phyloP scores from a whole-genome alignment of 2,329 filamentous ascomycete genomes.

The Botrytis porri region DNA sequence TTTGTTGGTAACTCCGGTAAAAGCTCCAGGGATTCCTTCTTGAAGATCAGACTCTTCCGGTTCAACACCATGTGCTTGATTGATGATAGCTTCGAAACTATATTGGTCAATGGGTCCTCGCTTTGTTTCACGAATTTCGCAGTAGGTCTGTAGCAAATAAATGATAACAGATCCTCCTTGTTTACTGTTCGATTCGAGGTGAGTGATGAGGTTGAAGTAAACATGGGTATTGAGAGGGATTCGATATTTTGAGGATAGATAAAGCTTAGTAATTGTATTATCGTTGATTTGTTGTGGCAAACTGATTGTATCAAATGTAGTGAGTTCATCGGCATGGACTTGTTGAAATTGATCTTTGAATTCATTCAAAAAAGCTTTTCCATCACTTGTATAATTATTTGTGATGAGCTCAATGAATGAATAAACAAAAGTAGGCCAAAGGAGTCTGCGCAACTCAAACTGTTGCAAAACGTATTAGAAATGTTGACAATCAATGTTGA shows the following conservation, averaged over 20 bases:
- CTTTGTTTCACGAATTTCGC: constrained; percentile 55
- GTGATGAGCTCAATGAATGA: constrained; percentile 78
- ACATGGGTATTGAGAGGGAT: constrained; percentile 85
- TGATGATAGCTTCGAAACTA: constrained; percentile 59
- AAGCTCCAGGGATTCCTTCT: constrained; percentile 61
- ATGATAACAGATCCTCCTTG: constrained; percentile 77
- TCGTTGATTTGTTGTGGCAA: constrained; percentile 75
- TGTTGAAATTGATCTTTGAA: constrained; percentile 69
- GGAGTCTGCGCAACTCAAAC: constrained; percentile 81
- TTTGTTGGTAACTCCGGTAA: constrained; percentile 59
- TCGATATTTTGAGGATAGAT: constrained; percentile 82
- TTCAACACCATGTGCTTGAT: constrained; percentile 54
- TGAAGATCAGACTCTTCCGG: constrained; percentile 59
- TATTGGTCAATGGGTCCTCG: constrained; percentile 63
- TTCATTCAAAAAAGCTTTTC: constrained; percentile 68
- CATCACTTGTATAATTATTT: constrained; percentile 68
- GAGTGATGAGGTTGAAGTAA: constrained; percentile 79
- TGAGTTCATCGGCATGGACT: constrained; percentile 77
- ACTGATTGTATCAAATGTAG: constrained; percentile 68
- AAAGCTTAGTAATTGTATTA: constrained; percentile 75
- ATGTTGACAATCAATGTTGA: too few species aligned
- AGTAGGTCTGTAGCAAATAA: constrained; percentile 63
- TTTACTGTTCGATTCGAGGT: constrained; percentile 81
- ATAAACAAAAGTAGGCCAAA: constrained; percentile 95
- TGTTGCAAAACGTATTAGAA: constrained; percentile 38